Conservation (phyloP, 2,329 filamentous ascomycete genomes). For the Dactylonectria macrodidyma region DNA sequence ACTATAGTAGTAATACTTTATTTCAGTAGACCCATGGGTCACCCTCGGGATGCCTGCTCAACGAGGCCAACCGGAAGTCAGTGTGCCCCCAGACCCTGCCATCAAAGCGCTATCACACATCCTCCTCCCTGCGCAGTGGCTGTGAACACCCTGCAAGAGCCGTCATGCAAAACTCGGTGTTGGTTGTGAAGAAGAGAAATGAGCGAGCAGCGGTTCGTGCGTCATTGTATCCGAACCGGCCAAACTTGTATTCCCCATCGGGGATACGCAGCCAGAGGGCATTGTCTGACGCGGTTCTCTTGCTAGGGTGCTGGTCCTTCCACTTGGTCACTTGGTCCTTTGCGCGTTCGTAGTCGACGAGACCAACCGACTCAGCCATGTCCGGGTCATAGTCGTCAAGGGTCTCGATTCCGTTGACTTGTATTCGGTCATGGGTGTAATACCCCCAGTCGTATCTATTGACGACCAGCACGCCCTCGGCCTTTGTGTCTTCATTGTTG, state of each 20-base stretch:
- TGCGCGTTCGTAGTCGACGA: constrained; percentile 9
- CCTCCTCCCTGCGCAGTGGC: not conserved
- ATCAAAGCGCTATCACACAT: too few relatives aligned
- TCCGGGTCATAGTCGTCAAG: not conserved
- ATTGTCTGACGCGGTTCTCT: not conserved
- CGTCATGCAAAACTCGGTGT: constrained; percentile 7
- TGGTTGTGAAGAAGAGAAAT: constrained; percentile 19
- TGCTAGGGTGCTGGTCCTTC: constrained; percentile 7
- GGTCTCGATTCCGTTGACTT: not conserved
- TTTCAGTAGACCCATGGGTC: too few relatives aligned
- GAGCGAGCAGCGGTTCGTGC: constrained; percentile 6
- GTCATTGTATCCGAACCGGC: constrained; percentile 21
- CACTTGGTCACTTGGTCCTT: not conserved
- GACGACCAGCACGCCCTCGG: constrained; percentile 18
- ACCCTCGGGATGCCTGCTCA: too few relatives aligned
- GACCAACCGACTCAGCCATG: not conserved
- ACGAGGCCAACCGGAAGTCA: too few relatives aligned
- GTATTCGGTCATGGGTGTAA: not conserved
- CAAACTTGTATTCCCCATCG: constrained; percentile 25
- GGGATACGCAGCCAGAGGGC: constrained; percentile 25
- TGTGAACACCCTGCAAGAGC: not conserved
- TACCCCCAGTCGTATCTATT: constrained; percentile 24
- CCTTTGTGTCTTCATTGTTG: constrained; percentile 6
- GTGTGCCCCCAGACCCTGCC: too few relatives aligned
- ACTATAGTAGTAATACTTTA: too few relatives aligned